These are phyloP conservation scores for Trichoderma oligosporum DNA, from an alignment of 2,329 filamentous ascomycete genomes.

Conservation along the genomic window DNA sequence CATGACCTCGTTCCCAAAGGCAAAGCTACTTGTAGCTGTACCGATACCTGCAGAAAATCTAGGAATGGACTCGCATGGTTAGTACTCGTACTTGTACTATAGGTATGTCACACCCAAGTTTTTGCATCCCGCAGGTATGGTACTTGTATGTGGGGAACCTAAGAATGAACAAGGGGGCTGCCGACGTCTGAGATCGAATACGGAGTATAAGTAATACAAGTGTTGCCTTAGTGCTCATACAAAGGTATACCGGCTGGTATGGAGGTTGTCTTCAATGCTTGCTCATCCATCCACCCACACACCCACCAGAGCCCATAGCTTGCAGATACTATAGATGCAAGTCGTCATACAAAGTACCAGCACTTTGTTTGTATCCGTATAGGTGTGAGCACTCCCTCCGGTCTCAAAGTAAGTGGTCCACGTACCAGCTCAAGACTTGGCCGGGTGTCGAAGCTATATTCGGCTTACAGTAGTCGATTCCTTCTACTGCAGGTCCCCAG, in stretches of 20 bases:
- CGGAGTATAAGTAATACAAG: not conserved
- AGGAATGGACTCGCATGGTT: not conserved
- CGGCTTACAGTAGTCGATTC: constrained; percentile 15
- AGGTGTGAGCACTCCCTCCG: not conserved
- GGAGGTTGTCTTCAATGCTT: no score
- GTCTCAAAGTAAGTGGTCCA: constrained; percentile 3
- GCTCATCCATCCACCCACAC: not conserved
- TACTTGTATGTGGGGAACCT: not conserved
- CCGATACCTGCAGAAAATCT: not conserved
- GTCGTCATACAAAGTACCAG: not conserved
- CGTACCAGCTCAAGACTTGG: constrained; percentile 1
- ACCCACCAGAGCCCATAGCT: not conserved
- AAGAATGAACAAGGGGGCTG: constrained; percentile 4
- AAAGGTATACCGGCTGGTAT: no score
- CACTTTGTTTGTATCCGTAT: not conserved
- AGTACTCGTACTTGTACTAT: no score
- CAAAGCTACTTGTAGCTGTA: not conserved
- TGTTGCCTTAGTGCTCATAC: no score
- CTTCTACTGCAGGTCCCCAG: constrained; percentile 20
- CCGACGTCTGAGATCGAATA: constrained; percentile 3
- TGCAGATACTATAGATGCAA: constrained; percentile 5
- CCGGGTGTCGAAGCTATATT: not conserved
- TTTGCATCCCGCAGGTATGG: constrained; percentile 15
- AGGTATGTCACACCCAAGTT: not conserved
- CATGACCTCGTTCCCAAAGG: not conserved